Conservation (phyloP, 2,329 filamentous ascomycete genomes). For the Phyllachora maydis region DNA sequence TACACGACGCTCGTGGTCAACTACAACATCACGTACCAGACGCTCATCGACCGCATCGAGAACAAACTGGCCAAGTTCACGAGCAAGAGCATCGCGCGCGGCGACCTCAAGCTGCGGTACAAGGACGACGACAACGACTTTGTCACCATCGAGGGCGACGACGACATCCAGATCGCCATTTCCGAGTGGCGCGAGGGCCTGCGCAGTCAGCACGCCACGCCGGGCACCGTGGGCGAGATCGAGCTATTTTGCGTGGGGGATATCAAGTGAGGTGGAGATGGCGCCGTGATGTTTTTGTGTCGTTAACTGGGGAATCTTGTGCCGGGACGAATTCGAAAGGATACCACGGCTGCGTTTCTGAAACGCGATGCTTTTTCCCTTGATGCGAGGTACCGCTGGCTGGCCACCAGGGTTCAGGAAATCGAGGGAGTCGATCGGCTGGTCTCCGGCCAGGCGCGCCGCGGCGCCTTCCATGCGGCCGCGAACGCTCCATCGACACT, state of each 20-base stretch:
- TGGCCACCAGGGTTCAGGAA: too few relatives aligned
- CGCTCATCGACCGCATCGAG: constrained; percentile 85
- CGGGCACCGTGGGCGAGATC: constrained; percentile 66
- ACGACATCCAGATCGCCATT: constrained; percentile 91
- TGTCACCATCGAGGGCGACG: constrained; percentile 84
- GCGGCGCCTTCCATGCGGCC: too few relatives aligned
- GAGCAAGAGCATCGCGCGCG: constrained; percentile 61
- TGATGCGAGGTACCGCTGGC: too few relatives aligned
- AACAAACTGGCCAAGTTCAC: constrained; percentile 82
- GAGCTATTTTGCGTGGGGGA: constrained; percentile 60
- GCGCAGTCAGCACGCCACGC: constrained; percentile 24
- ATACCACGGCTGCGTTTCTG: neutral
- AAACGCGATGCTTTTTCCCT: neutral
- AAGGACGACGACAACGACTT: constrained; percentile 83
- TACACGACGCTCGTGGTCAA: constrained; percentile 92
- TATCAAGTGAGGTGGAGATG: constrained; percentile 8
- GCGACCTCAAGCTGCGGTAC: constrained; percentile 74
- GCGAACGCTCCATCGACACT: too few relatives aligned
- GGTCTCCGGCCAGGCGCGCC: too few relatives aligned
- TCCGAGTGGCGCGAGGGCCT: constrained; percentile 73
- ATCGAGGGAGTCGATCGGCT: too few relatives aligned
- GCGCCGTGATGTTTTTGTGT: neutral
- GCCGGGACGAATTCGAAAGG: neutral
- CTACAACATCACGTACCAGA: constrained; percentile 87
- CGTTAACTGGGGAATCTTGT: too few relatives aligned